A percentile compares a stretch with the other conserved stretches of the same genome.
These are phyloP conservation scores for Mycena amicta DNA, from an alignment of 768 basidiomycete species.

Conservation along the genomic window DNA sequence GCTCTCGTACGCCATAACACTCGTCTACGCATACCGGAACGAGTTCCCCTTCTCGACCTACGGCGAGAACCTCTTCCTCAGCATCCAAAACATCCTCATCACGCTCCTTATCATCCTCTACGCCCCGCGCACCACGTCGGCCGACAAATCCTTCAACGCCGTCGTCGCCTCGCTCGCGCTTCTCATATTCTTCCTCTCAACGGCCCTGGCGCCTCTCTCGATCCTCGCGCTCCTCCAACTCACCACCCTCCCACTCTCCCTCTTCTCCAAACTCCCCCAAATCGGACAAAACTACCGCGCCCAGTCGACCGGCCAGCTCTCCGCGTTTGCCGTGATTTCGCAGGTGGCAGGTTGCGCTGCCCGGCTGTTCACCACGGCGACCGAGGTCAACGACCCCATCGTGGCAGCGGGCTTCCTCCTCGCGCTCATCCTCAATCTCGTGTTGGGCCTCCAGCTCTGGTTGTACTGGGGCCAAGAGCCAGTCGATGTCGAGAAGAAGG, in stretches of 20 bases:
- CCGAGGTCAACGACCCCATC: constrained; percentile 83
- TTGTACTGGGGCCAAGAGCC: constrained; percentile 72
- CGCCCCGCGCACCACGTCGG: constrained; percentile 37
- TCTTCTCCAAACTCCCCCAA: constrained; percentile 94
- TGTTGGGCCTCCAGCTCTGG: constrained; percentile 86
- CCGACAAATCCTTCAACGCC: constrained; percentile 33
- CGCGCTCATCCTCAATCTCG: constrained; percentile 77
- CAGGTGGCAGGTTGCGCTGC: constrained; percentile 90
- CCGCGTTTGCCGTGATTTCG: constrained; percentile 86
- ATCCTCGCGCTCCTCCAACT: constrained; percentile 74
- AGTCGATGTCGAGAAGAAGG: not conserved
- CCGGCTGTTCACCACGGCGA: constrained; percentile 88
- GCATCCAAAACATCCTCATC: constrained; percentile 85
- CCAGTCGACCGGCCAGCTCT: constrained; percentile 89
- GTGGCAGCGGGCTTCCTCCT: constrained; percentile 84
- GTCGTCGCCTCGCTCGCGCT: constrained; percentile 39
- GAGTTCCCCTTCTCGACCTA: constrained; percentile 95
- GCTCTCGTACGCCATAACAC: constrained; percentile 83
- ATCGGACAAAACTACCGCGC: constrained; percentile 79
- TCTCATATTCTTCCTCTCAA: constrained; percentile 46
- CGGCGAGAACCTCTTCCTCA: constrained; percentile 95
- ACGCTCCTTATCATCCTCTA: constrained; percentile 84
- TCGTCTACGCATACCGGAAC: constrained; percentile 84
- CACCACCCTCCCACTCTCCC: constrained; percentile 84
- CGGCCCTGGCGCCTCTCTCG: constrained; percentile 20